Evolutionary conservation across 2,329 filamentous ascomycete genomes (phyloP), one percentile per base, ranked within the genome.

Genomic region (Alternaria sp.): DNA sequence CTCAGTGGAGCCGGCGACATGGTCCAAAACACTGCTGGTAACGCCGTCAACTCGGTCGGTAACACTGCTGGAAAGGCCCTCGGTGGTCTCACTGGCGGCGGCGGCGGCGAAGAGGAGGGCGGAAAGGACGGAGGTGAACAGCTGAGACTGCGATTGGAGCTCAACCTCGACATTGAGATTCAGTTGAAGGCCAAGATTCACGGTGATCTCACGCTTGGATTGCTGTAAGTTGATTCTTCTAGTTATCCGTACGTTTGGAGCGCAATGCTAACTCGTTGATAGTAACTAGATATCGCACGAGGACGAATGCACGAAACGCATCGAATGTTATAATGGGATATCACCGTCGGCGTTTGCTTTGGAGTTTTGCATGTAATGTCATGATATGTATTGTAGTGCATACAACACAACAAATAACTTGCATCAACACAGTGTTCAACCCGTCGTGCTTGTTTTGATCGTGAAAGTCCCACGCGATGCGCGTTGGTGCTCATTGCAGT

Each of bases 111-210:
- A 18, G 69, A 72, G 1, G 69, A 71, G 8, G 71, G 64, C 27
- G 63, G 53, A 30, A 70, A 75, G 51, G 66, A 64, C 49, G 80
- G 81, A 66, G 83, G 80, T 62, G 82, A 83, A 73, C 82, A 86
- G 69, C 79, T 89, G 65, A 83, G 85, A 67, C 69, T 88, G 76
- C 80, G 85, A 67, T 70, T 89, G 64, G 86, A 89, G 67, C 77
- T 88, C 66, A 89, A 89, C 69, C 78, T 89, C 62, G 86, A 88
- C 73, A 86, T 89, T 72, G 86, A 89, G 72, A 83, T 89, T 56
- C 85, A 88, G 71, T 77, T 89, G 48, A 89, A 89, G 80, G 86
- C 86, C n/a, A 87, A 86, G 77, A 88, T 89, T 67, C 86, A 88
- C 65, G 86, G 86, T 78, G 86, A 89, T 69, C 78, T 89, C 61